phyloP scores from a whole-genome alignment of 805 yeast genomes.

The Suhomyces kilbournensis region DNA sequence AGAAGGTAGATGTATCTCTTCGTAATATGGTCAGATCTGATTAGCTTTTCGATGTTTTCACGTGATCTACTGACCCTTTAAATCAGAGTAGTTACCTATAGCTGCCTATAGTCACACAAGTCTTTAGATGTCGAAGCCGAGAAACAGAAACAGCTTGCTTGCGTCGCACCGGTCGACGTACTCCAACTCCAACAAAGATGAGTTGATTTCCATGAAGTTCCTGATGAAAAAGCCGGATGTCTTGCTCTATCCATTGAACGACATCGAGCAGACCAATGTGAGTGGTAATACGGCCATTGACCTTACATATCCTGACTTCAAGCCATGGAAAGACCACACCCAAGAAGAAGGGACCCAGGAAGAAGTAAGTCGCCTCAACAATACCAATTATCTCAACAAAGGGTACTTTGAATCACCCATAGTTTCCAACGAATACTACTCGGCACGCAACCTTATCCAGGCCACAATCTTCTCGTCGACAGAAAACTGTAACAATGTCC shows the following conservation, averaged over 20 bases:
- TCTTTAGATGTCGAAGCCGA: conserved; percentile 24
- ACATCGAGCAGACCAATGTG: conserved; percentile 6
- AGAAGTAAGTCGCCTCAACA: conserved; percentile 54
- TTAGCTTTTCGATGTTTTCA: background rate
- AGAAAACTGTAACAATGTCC: conserved; percentile 31
- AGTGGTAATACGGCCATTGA: too few relatives aligned
- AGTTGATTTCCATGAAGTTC: conserved; percentile 33
- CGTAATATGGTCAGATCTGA: too few relatives aligned
- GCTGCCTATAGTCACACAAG: too few relatives aligned
- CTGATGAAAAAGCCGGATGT: conserved; percentile 33
- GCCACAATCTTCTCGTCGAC: conserved; percentile 39
- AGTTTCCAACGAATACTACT: conserved; percentile 64
- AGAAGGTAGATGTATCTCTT: too few relatives aligned
- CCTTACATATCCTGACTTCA: conserved; percentile 62
- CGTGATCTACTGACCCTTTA: background rate
- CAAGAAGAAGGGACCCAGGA: conserved; percentile 25
- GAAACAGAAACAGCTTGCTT: conserved; percentile 27
- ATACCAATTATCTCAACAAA: conserved; percentile 52
- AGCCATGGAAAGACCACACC: conserved; percentile 64
- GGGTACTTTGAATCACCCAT: conserved; percentile 67
- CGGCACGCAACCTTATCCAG: conserved; percentile 62
- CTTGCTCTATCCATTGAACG: conserved; percentile 35
- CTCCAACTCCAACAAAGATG: conserved; percentile 26
- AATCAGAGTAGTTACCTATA: background rate
- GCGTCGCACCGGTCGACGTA: conserved; percentile 20